Percentiles rank a stretch among this genome's conserved stretches.
These are phyloP conservation scores for Crucihimalaya himalaica DNA, from an alignment of 345 rosid genomes.

Conservation along the genomic window DNA sequence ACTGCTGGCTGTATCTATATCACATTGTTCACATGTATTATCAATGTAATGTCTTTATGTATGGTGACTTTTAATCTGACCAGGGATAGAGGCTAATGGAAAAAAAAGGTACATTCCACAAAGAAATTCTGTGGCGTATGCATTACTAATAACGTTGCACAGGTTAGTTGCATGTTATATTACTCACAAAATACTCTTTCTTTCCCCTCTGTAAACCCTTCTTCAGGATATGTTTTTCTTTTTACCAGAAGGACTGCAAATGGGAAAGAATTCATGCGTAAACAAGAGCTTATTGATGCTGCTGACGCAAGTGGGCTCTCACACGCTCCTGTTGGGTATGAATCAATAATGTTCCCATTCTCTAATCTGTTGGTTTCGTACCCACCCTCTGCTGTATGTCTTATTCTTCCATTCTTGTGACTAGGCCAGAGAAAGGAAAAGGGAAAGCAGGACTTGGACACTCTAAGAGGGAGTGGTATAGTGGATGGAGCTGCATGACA, in stretches of 20 bases:
- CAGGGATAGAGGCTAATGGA: conserved; percentile 59
- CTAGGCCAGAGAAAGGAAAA: conserved; percentile 88
- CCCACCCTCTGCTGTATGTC: background rate
- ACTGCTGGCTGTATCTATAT: conserved; percentile 16
- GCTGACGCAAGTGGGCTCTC: conserved; percentile 97
- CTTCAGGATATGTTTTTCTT: conserved; percentile 10
- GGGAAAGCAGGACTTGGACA: conserved; percentile 70
- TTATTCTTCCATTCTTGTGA: conserved; percentile 25
- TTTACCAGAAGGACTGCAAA: conserved; percentile 54
- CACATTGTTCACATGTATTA: conserved; percentile 11
- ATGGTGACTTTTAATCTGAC: conserved; percentile 1
- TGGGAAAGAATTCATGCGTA: conserved; percentile 76
- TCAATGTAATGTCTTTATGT: background rate
- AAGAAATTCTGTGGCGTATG: conserved; percentile 82
- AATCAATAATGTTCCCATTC: conserved; percentile 10
- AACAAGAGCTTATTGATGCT: conserved; percentile 89
- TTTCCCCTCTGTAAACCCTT: conserved; percentile 19
- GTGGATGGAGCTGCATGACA: conserved; percentile 95
- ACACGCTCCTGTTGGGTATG: conserved; percentile 69
- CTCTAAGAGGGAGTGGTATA: conserved; percentile 85
- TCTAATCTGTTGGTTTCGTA: conserved; percentile 2
- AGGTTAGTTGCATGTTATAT: conserved; percentile 47
- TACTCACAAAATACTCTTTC: background rate
- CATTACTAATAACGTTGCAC: conserved; percentile 71
- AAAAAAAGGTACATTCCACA: conserved; percentile 67